Base-by-base conservation (phyloP, 352 stramenopile species). In the Pythium utonaiense region DNA sequence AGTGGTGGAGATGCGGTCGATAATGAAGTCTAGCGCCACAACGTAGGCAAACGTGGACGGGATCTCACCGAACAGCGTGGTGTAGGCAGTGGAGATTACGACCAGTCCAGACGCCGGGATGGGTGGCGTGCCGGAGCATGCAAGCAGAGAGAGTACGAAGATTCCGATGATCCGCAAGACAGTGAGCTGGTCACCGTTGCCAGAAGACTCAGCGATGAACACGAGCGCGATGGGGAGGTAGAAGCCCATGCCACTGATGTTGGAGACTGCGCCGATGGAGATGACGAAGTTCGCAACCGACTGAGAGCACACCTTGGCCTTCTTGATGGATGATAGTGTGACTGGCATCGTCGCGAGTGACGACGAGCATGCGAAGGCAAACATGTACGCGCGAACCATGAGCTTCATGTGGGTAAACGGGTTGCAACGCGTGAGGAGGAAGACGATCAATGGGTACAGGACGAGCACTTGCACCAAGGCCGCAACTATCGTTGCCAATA, bases 231-330 rank as follows among this genome's bases (percentile, higher is more conserved):
- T 77, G 6, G 80, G 80, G 38, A 79, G 78, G 62, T 89, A 89
- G 63, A 77, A 81, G 21, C 74, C 80, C 16, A 66, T 69, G 21
- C 66, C 76, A 0, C 74, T 81, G 53, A 88, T 74, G 66, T 89
- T 87, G 14, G 77, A 78, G 16, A 74, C 71, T 9, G 86, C 79
- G 21, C 80, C 81, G 25, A 92, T 77, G 14, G 80, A 90, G 52
- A 92, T 70, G 19, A 89, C 74, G 44, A 91, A 87, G 31, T 87
- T 88, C n/a, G 75, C 75, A 14, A 92, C 73, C 38, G 83, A 88
- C 54, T 83, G 78, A 21, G 80, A 89, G 48, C 77, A 87, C 64
- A 83, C 67, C 8, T 74, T 65, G 8, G 80, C 78, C 24, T 83
- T 83, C 38, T 86, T 75, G 12, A 93, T 54, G 40, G 77, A 90